Base-by-base conservation (phyloP, 306 rosid genomes). In the Dalbergia cultrata region DNA sequence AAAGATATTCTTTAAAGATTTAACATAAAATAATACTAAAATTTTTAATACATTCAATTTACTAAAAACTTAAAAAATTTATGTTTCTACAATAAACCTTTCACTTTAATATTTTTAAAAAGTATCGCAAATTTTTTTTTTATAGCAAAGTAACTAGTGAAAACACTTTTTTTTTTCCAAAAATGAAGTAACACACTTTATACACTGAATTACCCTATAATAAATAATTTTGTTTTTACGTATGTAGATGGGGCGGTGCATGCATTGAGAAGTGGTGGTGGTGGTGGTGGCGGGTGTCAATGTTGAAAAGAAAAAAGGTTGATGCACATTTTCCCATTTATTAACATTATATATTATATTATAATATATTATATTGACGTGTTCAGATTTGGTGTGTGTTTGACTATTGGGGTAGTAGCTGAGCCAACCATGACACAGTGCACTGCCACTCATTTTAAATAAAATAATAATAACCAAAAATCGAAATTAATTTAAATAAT, bases 391-490 rank as follows among this genome's bases (percentile, higher is more conserved):
- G 80, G 81, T 76, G 80, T 64, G 72, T 78, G 80, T 79, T 83
- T 83, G 83, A 83, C 83, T 67, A 72, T 34, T 35, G 17, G 4
- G 12, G 52, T 6, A 67, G 80, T 73, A 17, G 83, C 67, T 74
- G 67, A 76, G 80, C 86, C 86, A 77, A 78, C 80, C 72, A 73
- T 54, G 54, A 78, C 17, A 77, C 57, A 72, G 72, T 77, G 80
- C 80, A 72, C 31, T 26, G 31, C 31, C 31, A 26, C 31, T 26
- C 31, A 26, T 26, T 26, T 26, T 26, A 26, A 2, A 26, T 26
- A n/a, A n/a, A n/a, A 26, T 26, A 26, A 26, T 1, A 26, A 26
- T 26, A 26, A n/a, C 13, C n/a, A 56, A 17, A 5, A 45, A 18
- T 45, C 21, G 5, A 74, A 53, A 31, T 4, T 2, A 22, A 13